These are phyloP conservation scores for Penicillium sp. DNA, from an alignment of 2,329 filamentous ascomycete genomes.

Conservation along the genomic window DNA sequence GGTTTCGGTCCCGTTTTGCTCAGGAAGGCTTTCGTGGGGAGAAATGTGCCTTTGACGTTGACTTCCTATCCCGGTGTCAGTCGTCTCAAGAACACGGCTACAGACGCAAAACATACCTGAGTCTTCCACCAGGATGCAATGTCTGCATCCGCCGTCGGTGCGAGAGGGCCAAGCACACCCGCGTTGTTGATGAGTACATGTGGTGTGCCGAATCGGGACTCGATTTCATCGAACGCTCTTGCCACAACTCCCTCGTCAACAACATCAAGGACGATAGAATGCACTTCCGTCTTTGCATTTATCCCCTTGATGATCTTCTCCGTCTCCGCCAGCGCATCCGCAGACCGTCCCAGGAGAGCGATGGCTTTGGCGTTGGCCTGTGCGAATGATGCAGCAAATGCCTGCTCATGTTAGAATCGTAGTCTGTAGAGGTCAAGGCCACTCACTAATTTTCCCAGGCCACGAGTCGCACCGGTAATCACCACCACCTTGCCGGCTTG, in stretches of 20 bases:
- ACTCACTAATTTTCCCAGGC: constrained; percentile 35
- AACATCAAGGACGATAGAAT: constrained; percentile 38
- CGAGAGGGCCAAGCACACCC: constrained; percentile 12
- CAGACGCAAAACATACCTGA: constrained; percentile 15
- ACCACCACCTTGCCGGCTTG: constrained; percentile 44
- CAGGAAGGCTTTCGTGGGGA: constrained; percentile 39
- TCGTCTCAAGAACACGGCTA: no score
- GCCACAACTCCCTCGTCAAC: constrained; percentile 28
- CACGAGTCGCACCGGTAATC: constrained; percentile 50
- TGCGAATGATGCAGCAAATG: constrained; percentile 43
- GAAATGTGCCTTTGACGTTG: constrained; percentile 41
- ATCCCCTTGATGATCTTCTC: constrained; percentile 34
- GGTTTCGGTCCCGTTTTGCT: constrained; percentile 19
- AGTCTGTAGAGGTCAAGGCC: background rate
- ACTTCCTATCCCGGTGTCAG: constrained; percentile 30
- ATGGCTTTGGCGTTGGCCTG: constrained; percentile 29
- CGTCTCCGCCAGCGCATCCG: constrained; percentile 29
- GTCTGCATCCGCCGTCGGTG: constrained; percentile 26
- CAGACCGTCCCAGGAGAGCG: constrained; percentile 38
- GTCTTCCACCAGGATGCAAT: constrained; percentile 23
- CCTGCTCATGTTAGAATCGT: constrained; percentile 22
- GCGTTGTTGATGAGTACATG: constrained; percentile 36
- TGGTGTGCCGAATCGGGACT: constrained; percentile 20
- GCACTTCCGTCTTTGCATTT: constrained; percentile 36
- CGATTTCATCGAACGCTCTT: constrained; percentile 22